Evolutionary conservation across 768 basidiomycete genomes (phyloP).

Genomic region (Rhodosporidiobolus sp.): DNA sequence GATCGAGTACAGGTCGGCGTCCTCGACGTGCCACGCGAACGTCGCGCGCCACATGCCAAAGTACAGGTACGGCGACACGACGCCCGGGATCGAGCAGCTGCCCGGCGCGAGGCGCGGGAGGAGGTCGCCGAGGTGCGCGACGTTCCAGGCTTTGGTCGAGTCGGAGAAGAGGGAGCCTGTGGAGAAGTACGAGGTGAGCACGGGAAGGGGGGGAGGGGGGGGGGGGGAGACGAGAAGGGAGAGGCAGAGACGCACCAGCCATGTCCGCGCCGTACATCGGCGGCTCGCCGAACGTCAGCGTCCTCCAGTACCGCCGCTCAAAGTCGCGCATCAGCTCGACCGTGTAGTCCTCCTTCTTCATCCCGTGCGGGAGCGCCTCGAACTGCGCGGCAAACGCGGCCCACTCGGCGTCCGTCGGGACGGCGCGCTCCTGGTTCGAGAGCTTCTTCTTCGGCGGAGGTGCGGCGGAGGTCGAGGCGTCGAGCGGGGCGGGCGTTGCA

Average conservation of each 20-base stretch:
- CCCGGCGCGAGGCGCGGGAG: constrained; percentile 75
- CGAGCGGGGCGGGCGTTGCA: too few relatives aligned
- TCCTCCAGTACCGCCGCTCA: constrained; percentile 88
- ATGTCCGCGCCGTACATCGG: constrained; percentile 98
- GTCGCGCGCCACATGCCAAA: constrained; percentile 99
- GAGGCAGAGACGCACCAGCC: constrained; percentile 60
- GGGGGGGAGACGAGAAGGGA: constrained; percentile 49
- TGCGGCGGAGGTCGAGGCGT: neutral
- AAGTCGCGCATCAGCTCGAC: constrained; percentile 80
- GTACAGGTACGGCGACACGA: constrained; percentile 95
- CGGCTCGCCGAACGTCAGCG: constrained; percentile 79
- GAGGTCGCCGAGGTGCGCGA: constrained; percentile 81
- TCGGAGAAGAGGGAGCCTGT: constrained; percentile 61
- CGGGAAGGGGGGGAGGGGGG: constrained; percentile 53
- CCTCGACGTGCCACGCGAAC: constrained; percentile 99
- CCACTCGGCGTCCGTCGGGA: constrained; percentile 41
- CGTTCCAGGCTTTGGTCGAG: constrained; percentile 82
- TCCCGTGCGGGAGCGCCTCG: constrained; percentile 37
- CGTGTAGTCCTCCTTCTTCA: constrained; percentile 70
- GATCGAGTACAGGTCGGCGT: constrained; percentile 98
- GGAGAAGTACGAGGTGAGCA: too few relatives aligned
- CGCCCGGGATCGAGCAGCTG: constrained; percentile 76
- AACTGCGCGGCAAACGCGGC: constrained; percentile 36
- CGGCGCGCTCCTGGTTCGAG: constrained; percentile 17
- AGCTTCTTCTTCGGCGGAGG: constrained; percentile 24